phyloP scores from a whole-genome alignment of 495 filamentous ascomycete genomes.

The Hypomontagnella submonticulosa region DNA sequence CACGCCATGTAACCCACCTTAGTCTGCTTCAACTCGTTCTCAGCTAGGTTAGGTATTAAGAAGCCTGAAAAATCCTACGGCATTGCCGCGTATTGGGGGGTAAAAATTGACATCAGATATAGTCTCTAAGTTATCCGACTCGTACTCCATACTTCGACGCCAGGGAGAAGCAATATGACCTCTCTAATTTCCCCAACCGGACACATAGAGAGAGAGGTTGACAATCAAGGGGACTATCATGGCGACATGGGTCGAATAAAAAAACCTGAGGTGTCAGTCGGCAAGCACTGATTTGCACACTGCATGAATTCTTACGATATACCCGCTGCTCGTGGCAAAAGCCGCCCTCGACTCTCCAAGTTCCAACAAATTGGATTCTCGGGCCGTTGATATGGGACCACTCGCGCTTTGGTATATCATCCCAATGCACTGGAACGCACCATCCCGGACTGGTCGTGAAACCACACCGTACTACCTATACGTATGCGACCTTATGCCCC shows the following conservation, averaged over 20 bases:
- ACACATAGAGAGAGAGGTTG: background rate
- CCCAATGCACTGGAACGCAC: conserved; percentile 45
- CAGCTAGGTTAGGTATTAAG: conserved; percentile 13
- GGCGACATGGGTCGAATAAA: conserved; percentile 15
- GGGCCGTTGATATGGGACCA: conserved; percentile 43
- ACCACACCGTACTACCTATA: conserved; percentile 42
- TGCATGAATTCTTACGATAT: conserved; percentile 25
- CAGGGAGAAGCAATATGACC: background rate
- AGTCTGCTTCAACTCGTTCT: conserved; percentile 14
- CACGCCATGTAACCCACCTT: conserved; percentile 41
- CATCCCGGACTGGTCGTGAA: conserved; percentile 45
- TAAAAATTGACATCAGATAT: conserved; percentile 1
- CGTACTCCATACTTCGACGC: conserved; percentile 11
- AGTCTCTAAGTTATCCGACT: conserved; percentile 3
- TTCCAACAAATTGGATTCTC: conserved; percentile 44
- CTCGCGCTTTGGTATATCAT: conserved; percentile 40
- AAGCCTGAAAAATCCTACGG: conserved; percentile 11
- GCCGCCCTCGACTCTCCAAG: conserved; percentile 6
- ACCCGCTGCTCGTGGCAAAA: conserved; percentile 26
- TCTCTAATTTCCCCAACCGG: conserved; percentile 5
- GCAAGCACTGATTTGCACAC: conserved; percentile 32
- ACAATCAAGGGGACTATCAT: too few species aligned
- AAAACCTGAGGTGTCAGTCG: conserved; percentile 31
- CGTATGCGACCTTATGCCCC: conserved; percentile 32
- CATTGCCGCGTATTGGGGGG: conserved; percentile 4